Evolutionary conservation across 2,329 filamentous ascomycete genomes (phyloP).

Genomic region (Fusarium sp.): DNA sequence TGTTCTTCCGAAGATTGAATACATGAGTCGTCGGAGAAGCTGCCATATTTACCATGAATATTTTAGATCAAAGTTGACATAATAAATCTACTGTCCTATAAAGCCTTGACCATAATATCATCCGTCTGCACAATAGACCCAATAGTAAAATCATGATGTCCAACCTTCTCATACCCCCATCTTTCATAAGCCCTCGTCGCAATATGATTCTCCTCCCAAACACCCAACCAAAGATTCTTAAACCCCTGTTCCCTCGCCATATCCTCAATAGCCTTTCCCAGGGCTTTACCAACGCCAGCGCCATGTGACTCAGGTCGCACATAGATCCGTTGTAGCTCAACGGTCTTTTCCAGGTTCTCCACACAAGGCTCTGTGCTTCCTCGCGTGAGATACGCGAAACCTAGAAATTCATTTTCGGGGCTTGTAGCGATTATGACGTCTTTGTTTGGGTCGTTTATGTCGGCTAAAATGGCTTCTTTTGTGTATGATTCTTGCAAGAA

Average conservation of each 20-base stretch:
- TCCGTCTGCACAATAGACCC: constrained; percentile 58
- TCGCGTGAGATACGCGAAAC: constrained; percentile 56
- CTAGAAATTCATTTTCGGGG: constrained; percentile 45
- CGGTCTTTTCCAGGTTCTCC: constrained; percentile 40
- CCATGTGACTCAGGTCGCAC: constrained; percentile 53
- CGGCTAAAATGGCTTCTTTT: constrained; percentile 46
- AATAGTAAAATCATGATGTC: constrained; percentile 56
- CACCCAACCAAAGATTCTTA: constrained; percentile 58
- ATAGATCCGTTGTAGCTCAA: constrained; percentile 60
- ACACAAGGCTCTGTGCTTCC: constrained; percentile 55
- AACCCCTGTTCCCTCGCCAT: constrained; percentile 54
- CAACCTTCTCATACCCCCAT: constrained; percentile 55
- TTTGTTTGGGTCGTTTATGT: constrained; percentile 43
- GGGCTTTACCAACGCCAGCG: constrained; percentile 52
- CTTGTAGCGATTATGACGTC: constrained; percentile 45
- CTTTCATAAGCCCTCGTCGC: constrained; percentile 55
- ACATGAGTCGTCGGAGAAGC: background rate
- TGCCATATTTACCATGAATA: background rate
- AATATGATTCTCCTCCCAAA: constrained; percentile 59
- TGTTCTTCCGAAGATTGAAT: background rate
- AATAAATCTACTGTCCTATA: too few relatives aligned
- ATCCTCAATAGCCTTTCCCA: constrained; percentile 47
- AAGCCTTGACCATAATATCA: constrained; percentile 55
- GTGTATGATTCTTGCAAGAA: constrained; percentile 55
- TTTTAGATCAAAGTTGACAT: too few relatives aligned